Evolutionary conservation across 169 alveolate species (phyloP).

Genomic region (Plasmodium malariae): DNA sequence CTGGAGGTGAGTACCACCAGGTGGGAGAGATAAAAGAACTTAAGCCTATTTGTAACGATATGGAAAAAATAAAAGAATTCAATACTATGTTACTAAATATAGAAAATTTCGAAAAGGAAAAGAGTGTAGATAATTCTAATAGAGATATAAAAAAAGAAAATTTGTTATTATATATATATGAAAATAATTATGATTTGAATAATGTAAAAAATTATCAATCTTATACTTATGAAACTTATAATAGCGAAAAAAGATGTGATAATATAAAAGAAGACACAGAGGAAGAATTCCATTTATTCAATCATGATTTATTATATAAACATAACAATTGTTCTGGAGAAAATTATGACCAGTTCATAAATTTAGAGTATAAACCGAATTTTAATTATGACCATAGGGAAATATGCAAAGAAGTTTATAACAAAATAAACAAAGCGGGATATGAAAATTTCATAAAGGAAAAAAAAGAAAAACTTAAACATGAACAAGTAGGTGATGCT

Average conservation of each 20-base stretch:
- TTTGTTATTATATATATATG: constrained; percentile 26
- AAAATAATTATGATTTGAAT: constrained; percentile 21
- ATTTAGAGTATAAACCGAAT: background rate
- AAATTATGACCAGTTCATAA: background rate
- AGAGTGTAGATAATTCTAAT: background rate
- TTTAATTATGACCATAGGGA: background rate
- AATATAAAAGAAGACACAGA: background rate
- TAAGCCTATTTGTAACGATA: constrained; percentile 1
- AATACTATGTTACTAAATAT: constrained; percentile 13
- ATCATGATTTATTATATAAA: too few relatives aligned
- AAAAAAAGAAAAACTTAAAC: background rate
- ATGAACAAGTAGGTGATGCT: background rate
- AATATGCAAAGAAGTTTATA: background rate
- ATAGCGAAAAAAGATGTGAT: background rate
- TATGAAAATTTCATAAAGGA: background rate
- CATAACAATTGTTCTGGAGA: background rate
- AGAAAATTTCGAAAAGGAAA: constrained; percentile 16
- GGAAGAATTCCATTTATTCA: too few relatives aligned
- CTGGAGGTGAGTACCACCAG: constrained; percentile 10
- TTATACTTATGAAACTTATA: background rate
- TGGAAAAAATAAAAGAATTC: constrained; percentile 39
- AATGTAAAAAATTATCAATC: background rate
- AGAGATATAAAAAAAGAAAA: constrained; percentile 10
- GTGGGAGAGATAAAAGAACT: constrained; percentile 18
- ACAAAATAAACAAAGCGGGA: background rate